phyloP scores from a whole-genome alignment of 1,284 basidiomycete species.

The Cutaneotrichosporon cutaneum region DNA sequence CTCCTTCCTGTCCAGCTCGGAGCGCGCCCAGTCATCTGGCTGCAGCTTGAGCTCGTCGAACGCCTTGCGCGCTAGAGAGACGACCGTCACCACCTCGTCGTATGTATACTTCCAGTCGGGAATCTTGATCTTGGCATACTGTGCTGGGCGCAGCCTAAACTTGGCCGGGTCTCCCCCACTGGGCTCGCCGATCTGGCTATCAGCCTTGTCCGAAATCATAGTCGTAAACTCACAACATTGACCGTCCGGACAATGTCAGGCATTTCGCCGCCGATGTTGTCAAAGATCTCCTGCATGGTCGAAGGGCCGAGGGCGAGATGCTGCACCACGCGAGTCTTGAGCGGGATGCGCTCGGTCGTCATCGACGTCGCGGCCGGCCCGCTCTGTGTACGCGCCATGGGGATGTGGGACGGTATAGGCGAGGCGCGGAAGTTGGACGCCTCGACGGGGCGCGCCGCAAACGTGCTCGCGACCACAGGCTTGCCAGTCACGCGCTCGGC shows the following conservation, averaged over 20 bases:
- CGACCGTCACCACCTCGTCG: slow-evolving; percentile 38
- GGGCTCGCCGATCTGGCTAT: slow-evolving; percentile 14
- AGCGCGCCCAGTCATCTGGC: slow-evolving; percentile 40
- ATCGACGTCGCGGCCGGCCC: slow-evolving; percentile 18
- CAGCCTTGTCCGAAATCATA: neutral
- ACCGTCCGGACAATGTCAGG: slow-evolving; percentile 45
- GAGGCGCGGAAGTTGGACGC: slow-evolving; percentile 5
- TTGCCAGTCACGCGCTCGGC: slow-evolving; percentile 32
- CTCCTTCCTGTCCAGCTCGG: slow-evolving; percentile 40
- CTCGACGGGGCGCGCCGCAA: slow-evolving; percentile 2
- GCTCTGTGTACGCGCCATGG: slow-evolving; percentile 22
- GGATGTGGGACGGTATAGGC: neutral
- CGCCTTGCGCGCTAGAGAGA: slow-evolving; percentile 38
- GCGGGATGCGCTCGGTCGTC: slow-evolving; percentile 32
- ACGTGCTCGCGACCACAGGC: slow-evolving; percentile 1
- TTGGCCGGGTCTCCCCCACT: neutral
- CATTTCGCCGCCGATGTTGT: slow-evolving; percentile 34
- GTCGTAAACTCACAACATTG: slow-evolving; percentile 41
- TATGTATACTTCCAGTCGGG: slow-evolving; percentile 39
- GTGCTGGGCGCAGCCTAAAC: slow-evolving; percentile 37
- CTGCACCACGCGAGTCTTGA: slow-evolving; percentile 50
- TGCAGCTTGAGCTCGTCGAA: slow-evolving; percentile 44
- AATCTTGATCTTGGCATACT: slow-evolving; percentile 51
- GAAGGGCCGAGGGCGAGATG: slow-evolving; percentile 42
- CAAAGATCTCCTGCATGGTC: slow-evolving; percentile 33